Evolutionary conservation across 257 asterid genomes (phyloP), one percentile per base, ranked within the genome.

Genomic region (Salvia miltiorrhiza): DNA sequence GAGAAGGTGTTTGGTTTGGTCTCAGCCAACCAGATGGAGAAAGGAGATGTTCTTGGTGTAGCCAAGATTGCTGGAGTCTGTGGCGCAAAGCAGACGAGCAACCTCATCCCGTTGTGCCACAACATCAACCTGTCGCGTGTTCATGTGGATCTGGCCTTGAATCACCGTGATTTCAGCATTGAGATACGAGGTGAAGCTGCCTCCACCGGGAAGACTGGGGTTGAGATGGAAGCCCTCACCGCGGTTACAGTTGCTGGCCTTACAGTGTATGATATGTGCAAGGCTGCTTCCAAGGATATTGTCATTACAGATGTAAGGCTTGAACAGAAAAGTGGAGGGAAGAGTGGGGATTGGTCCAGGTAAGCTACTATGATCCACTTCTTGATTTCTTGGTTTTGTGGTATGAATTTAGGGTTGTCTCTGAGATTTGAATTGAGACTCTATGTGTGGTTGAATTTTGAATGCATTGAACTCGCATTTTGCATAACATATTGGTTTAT

Each of bases 171-270:
- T 57, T 67, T 63, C 21, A 82, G 97, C 39, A 76, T 92, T 32
- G 92, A 84, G 50, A 78, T 92, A 41, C 77, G 77, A 78, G 90
- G 97, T 10, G 78, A 84, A 71, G 94, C 83, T 44, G 60, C 84
- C 21, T 78, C 83, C 1, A 71, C 69, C 14, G 93, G 95, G 55
- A 88, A 74, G 79, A 89, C 98, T 1, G 91, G 98, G 67, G 97
- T 89, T 54, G 97, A 92, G 83, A 92, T 92, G 98, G 98, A 92
- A 73, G 93, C 98, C 8, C 23, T 90, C 82, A 86, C 95, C 2
- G 93, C 96, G 5, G 97, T 86, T 9, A 78, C 85, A 0, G 48
- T 90, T 69, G 93, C 97, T 30, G 92, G 98, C 14, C 86, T 92
- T 56, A 90, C 98, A 0, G 91, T 90, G 23, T 90, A 92, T 65